Percentiles rank a stretch among this genome's conserved stretches.
Evolutionary conservation across 805 yeast species (phyloP).

Genomic region (Kuraishia borneana): DNA sequence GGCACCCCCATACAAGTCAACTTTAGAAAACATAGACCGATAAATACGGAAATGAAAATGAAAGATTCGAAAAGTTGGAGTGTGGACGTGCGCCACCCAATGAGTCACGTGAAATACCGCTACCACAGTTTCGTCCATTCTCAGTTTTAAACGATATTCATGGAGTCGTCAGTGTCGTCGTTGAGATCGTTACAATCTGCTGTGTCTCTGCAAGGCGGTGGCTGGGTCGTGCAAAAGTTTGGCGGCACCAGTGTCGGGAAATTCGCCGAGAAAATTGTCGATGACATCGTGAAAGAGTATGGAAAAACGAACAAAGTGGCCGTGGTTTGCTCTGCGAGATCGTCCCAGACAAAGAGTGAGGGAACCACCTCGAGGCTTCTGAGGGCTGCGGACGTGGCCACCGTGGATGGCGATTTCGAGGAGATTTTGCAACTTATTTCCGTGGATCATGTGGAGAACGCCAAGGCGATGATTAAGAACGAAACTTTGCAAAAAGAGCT

Average conservation of each 20-base stretch:
- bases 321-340: constrained; percentile 93
- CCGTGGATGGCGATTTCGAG: constrained; percentile 47
- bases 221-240: constrained; percentile 84
- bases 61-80: not conserved
- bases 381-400: constrained; percentile 72
- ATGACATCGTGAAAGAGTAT: constrained; percentile 68
- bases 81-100: too few species aligned
- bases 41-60: not conserved
- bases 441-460: constrained; percentile 72
- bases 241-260: constrained; percentile 98
- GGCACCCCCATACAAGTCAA: constrained; percentile 73
- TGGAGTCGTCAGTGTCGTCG: not conserved
- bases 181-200: not conserved
- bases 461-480: constrained; percentile 38
- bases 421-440: constrained; percentile 54
- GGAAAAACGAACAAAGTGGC: constrained; percentile 59
- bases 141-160: too few species aligned
- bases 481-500: constrained; percentile 38
- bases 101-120: too few species aligned
- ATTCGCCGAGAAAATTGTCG: constrained; percentile 76
- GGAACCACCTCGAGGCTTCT: constrained; percentile 90
- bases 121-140: too few species aligned
- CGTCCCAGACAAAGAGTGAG: constrained; percentile 82
- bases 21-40: not conserved
- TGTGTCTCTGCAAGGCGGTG: constrained; percentile 9